Percentiles rank a stretch among this genome's conserved stretches.
Evolutionary conservation across 805 yeast genomes (phyloP).

Genomic region (Barnettozyma salicaria): DNA sequence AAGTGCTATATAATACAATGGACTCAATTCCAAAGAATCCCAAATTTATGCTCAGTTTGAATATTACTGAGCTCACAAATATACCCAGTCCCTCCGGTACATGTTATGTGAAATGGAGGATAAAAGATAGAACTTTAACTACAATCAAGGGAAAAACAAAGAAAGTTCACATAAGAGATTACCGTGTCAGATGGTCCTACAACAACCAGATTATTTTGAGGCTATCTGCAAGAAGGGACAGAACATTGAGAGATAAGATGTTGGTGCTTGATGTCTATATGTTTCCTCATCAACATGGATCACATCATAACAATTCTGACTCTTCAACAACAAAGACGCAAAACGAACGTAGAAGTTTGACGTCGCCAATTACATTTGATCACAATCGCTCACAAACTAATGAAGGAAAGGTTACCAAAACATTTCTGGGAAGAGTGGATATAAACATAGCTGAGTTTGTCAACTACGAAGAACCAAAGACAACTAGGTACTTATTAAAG

Average conservation of each 20-base stretch:
- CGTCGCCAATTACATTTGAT: no score
- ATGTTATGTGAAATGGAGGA: conserved; percentile 58
- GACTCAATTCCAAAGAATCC: conserved; percentile 36
- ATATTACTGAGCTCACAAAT: conserved; percentile 68
- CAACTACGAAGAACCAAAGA: conserved; percentile 33
- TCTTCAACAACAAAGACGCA: conserved; percentile 6
- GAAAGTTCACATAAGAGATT: conserved; percentile 40
- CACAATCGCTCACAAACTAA: conserved; percentile 4
- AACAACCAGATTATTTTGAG: conserved; percentile 32
- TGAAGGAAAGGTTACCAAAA: conserved; percentile 23
- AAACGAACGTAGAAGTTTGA: no score
- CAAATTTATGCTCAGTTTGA: conserved; percentile 53
- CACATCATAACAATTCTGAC: conserved; percentile 8
- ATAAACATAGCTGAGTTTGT: conserved; percentile 66
- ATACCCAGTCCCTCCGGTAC: conserved; percentile 74
- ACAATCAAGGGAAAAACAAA: conserved; percentile 41
- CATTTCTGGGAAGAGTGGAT: conserved; percentile 57
- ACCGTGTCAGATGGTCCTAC: conserved; percentile 47
- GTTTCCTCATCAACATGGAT: conserved; percentile 24
- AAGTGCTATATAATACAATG: no score
- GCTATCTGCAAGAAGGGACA: conserved; percentile 34
- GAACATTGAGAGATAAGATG: conserved; percentile 30
- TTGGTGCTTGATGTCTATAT: conserved; percentile 40
- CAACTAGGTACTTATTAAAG: conserved; percentile 60
- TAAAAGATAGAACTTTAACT: conserved; percentile 39